These are phyloP conservation scores for Lizonia empirigonia DNA, from an alignment of 2,329 filamentous ascomycete species.

Conservation along the genomic window DNA sequence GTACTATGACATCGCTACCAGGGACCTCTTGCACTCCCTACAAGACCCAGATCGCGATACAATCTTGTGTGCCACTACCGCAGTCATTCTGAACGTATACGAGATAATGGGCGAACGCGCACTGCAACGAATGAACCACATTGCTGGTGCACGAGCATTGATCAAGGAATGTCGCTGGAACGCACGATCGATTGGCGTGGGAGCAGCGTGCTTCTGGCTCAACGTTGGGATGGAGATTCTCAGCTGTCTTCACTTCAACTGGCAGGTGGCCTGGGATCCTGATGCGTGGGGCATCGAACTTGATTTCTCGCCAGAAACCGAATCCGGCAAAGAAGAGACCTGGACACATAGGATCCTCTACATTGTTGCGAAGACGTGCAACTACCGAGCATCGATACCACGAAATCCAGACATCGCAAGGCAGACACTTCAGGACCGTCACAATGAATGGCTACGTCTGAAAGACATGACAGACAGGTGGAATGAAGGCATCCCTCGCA, in stretches of 20 bases:
- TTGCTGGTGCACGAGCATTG: constrained; percentile 79
- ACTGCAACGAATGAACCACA: constrained; percentile 84
- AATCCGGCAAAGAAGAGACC: constrained; percentile 72
- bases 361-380: constrained; percentile 83
- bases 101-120: constrained; percentile 88
- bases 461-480: constrained; percentile 83
- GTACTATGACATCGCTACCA: constrained; percentile 87
- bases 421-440: constrained; percentile 67
- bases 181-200: constrained; percentile 76
- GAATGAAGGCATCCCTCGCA: constrained; percentile 77
- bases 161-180: constrained; percentile 93
- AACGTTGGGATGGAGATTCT: constrained; percentile 92
- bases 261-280: constrained; percentile 85
- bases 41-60: constrained; percentile 86
- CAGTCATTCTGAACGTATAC: constrained; percentile 88
- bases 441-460: constrained; percentile 78
- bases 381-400: constrained; percentile 76
- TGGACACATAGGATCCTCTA: constrained; percentile 92
- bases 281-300: constrained; percentile 89
- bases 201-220: constrained; percentile 90
- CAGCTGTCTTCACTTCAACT: constrained; percentile 84
- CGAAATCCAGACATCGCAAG: constrained; percentile 64
- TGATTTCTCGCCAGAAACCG: constrained; percentile 65
- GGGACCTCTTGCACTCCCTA: constrained; percentile 73
- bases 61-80: constrained; percentile 82